A percentile compares a stretch with the other conserved stretches of the same genome.
phyloP scores from a whole-genome alignment of 345 rosid genomes.

The Populus tremula region DNA sequence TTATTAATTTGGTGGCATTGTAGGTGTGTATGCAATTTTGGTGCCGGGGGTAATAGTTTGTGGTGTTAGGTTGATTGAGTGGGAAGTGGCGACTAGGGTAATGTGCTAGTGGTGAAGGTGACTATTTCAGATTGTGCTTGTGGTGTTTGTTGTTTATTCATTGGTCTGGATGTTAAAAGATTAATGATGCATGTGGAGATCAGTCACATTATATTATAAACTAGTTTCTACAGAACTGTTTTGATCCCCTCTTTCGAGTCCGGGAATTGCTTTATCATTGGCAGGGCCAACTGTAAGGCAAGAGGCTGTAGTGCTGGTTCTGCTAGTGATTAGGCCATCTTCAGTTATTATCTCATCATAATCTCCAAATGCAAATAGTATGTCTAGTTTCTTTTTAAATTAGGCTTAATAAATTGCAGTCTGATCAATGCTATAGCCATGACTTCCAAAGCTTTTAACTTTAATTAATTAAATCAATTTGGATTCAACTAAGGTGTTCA shows the following conservation, averaged over 20 bases:
- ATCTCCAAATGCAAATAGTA: neutral
- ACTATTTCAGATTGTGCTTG: neutral
- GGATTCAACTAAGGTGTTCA: neutral
- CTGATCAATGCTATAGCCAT: neutral
- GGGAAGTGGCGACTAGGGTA: neutral
- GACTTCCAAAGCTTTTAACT: neutral
- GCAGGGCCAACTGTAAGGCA: neutral
- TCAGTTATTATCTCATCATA: neutral
- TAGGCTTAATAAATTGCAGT: too few species aligned
- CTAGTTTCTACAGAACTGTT: neutral
- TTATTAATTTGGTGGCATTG: neutral
- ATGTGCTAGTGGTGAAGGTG: neutral
- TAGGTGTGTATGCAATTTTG: neutral
- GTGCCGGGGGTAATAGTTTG: neutral
- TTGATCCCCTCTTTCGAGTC: too few species aligned
- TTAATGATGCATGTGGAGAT: neutral
- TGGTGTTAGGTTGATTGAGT: neutral
- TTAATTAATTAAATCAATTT: too few species aligned
- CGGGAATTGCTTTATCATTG: neutral
- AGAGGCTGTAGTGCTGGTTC: neutral
- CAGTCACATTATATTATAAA: neutral
- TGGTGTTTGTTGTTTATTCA: neutral
- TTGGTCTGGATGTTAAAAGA: neutral
- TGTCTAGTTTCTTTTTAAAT: too few species aligned
- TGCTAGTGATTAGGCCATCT: neutral